A percentile compares a stretch with the other conserved stretches of the same genome.
Conservation (phyloP, 148 eudicot genomes). For the Pharnaceum exiguum region DNA sequence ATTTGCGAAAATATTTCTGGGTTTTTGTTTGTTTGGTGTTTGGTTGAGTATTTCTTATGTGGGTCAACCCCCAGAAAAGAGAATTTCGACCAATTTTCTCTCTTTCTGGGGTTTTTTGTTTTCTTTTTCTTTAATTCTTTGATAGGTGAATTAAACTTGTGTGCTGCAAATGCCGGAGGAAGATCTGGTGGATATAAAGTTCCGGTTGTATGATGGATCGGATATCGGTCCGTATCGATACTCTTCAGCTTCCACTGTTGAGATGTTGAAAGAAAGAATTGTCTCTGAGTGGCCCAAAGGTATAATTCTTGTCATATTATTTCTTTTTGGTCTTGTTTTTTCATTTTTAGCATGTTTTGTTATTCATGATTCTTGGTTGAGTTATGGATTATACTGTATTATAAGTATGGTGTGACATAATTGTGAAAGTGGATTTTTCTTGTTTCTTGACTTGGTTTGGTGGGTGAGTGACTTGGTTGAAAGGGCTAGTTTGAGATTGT, state of each 20-base stretch:
- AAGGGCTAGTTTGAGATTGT: no score
- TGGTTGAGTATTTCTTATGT: no score
- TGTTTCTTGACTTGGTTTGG: no score
- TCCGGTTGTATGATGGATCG: constrained; percentile 79
- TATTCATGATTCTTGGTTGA: not conserved
- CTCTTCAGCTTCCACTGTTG: constrained; percentile 58
- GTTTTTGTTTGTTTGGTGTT: no score
- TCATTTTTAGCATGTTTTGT: not conserved
- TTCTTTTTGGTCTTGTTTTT: not conserved
- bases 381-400: not conserved
- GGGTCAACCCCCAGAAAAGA: no score
- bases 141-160: constrained; percentile 27
- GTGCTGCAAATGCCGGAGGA: constrained; percentile 73
- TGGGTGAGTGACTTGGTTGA: no score
- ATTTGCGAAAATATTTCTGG: no score
- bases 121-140: not conserved
- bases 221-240: constrained; percentile 77
- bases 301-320: not conserved
- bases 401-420: no score
- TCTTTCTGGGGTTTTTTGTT: constrained; percentile 12
- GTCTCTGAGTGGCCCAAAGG: constrained; percentile 88
- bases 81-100: no score
- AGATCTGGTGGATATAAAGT: constrained; percentile 69
- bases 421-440: no score
- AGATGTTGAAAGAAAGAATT: constrained; percentile 66